A percentile compares a stretch with the other conserved stretches of the same genome.
Conservation (phyloP, 164 flowering plant species). For the Tinospora cordifolia region DNA sequence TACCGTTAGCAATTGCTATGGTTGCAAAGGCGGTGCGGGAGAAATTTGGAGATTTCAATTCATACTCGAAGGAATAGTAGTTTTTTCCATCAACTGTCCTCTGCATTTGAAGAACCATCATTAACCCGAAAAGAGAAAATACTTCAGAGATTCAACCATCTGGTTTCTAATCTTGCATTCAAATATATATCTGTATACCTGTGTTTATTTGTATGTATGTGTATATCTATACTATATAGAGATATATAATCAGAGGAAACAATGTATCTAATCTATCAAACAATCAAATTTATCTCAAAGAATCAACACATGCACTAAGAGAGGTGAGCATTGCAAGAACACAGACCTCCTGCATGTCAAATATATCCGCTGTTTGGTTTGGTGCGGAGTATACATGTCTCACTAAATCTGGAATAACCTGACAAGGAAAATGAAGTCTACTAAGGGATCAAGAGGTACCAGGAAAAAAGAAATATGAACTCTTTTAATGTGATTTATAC, state of each 20-base stretch:
- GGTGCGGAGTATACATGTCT: conserved; percentile 60
- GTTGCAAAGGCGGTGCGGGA: conserved; percentile 63
- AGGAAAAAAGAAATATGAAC: not conserved
- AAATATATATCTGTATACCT: too few species aligned
- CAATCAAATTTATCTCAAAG: not conserved
- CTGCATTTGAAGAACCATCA: conserved; percentile 30
- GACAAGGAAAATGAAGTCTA: conserved; percentile 11
- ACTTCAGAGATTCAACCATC: not conserved
- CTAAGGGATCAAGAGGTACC: not conserved
- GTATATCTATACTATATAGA: not conserved
- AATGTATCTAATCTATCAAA: not conserved
- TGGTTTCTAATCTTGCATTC: not conserved
- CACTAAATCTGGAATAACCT: conserved; percentile 58
- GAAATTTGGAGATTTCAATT: conserved; percentile 52
- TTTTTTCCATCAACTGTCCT: conserved; percentile 50
- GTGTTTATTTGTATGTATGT: not conserved
- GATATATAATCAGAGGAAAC: not conserved
- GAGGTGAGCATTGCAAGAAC: not conserved
- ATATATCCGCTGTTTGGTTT: conserved; percentile 44
- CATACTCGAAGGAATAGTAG: conserved; percentile 74
- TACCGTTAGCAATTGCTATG: conserved; percentile 75
- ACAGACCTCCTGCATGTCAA: conserved; percentile 66
- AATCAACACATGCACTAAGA: not conserved
- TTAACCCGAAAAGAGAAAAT: not conserved
- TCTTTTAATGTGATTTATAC: not conserved